Evolutionary conservation across 345 rosid genomes (phyloP).

Genomic region (Nephelium lappaceum): DNA sequence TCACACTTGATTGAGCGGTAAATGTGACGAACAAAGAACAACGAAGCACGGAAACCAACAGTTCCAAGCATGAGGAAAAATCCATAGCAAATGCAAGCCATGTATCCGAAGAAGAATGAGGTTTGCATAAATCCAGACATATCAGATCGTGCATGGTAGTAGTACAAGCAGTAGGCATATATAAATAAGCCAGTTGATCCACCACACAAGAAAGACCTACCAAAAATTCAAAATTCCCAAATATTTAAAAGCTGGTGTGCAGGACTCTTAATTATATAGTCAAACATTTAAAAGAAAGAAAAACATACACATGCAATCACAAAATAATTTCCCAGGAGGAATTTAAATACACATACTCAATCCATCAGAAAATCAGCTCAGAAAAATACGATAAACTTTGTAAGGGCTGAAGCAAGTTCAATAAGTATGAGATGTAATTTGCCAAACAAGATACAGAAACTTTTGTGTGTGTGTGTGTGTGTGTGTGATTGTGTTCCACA

Average conservation of each 20-base stretch:
- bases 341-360: background rate
- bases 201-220: slow-evolving; percentile 55
- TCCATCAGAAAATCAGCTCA: background rate
- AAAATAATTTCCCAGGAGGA: background rate
- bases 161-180: slow-evolving; percentile 52
- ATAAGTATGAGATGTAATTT: background rate
- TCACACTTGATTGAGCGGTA: slow-evolving; percentile 54
- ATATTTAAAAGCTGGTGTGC: background rate
- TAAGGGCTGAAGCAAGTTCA: background rate
- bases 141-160: slow-evolving; percentile 46
- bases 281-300: background rate
- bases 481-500: background rate
- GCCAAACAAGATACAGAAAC: background rate
- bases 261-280: background rate
- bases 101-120: slow-evolving; percentile 58
- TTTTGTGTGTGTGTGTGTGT: too few relatives aligned
- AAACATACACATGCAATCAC: background rate
- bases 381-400: background rate
- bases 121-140: slow-evolving; percentile 64
- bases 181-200: slow-evolving; percentile 54
- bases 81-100: slow-evolving; percentile 60
- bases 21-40: slow-evolving; percentile 56
- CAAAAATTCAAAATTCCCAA: background rate
- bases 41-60: slow-evolving; percentile 47
- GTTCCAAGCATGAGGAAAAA: slow-evolving; percentile 59